A percentile compares a stretch with the other conserved stretches of the same genome.
phyloP scores from a whole-genome alignment of 2,329 filamentous ascomycete genomes.

The Epicoccum sorghinum region DNA sequence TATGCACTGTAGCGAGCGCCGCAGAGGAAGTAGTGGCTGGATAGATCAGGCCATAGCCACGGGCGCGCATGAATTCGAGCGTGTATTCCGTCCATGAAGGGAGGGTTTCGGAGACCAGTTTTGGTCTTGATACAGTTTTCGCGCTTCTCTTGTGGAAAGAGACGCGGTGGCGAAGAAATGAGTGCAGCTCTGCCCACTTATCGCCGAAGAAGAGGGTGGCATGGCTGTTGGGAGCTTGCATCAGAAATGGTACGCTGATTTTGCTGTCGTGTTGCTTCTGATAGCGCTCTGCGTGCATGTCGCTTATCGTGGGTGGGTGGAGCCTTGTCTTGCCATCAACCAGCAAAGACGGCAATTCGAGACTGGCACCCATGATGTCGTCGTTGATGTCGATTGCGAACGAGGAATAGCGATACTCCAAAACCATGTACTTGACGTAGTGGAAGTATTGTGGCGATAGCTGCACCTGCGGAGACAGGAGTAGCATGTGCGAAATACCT shows the following conservation, averaged over 20 bases:
- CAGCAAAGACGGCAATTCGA: constrained; percentile 72
- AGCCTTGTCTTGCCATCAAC: constrained; percentile 68
- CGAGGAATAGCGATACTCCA: constrained; percentile 78
- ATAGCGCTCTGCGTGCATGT: constrained; percentile 48
- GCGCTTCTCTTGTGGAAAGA: constrained; percentile 33
- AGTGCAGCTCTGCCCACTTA: constrained; percentile 85
- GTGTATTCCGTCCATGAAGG: constrained; percentile 82
- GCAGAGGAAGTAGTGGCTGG: constrained; percentile 62
- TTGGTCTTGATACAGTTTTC: constrained; percentile 32
- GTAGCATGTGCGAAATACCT: constrained; percentile 73
- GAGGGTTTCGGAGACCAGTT: constrained; percentile 67
- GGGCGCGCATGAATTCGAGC: constrained; percentile 74
- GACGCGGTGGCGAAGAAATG: constrained; percentile 73
- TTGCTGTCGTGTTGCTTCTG: constrained; percentile 34
- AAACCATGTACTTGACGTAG: constrained; percentile 77
- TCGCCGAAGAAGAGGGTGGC: constrained; percentile 83
- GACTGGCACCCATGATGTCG: constrained; percentile 76
- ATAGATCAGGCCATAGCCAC: constrained; percentile 81
- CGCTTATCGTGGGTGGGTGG: constrained; percentile 48
- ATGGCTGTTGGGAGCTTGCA: constrained; percentile 83
- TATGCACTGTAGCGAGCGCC: constrained; percentile 75
- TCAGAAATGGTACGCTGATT: constrained; percentile 69
- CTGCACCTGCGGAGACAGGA: constrained; percentile 82
- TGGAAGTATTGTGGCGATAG: constrained; percentile 83
- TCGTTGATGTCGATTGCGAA: constrained; percentile 53